A percentile compares a stretch with the other conserved stretches of the same genome.
Conservation (phyloP, 805 yeast genomes). For the Wickerhamomyces chaumierensis region DNA sequence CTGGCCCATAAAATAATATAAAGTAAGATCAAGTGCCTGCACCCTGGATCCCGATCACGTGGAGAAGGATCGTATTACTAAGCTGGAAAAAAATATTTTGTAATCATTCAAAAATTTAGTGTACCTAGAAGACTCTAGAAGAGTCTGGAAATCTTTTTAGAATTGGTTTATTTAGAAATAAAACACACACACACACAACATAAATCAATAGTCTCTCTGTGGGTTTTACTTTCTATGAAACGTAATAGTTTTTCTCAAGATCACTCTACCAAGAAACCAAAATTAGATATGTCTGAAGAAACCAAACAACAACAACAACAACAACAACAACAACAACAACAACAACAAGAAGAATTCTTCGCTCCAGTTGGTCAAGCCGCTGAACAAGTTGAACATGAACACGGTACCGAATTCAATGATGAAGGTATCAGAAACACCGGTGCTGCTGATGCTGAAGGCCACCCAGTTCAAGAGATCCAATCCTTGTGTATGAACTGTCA, state of each 20-base stretch:
- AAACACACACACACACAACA: no score
- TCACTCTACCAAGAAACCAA: slow-evolving; percentile 6
- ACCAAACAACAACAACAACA: slow-evolving; percentile 2
- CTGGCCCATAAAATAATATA: no score
- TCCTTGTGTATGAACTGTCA: slow-evolving; percentile 95
- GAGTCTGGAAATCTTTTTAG: no score
- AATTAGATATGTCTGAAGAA: slow-evolving; percentile 6
- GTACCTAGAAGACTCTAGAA: no score
- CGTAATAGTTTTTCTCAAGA: slow-evolving; percentile 1
- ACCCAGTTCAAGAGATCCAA: slow-evolving; percentile 91
- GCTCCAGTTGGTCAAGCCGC: slow-evolving; percentile 53
- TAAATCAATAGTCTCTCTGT: no score
- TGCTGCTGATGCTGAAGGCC: slow-evolving; percentile 75
- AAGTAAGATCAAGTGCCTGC: no score
- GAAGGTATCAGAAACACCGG: slow-evolving; percentile 56
- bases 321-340: slow-evolving; percentile 7
- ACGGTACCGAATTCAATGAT: slow-evolving; percentile 12
- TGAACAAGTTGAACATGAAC: slow-evolving; percentile 28
- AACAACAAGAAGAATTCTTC: slow-evolving; percentile 32
- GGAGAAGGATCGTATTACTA: not conserved
- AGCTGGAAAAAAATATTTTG: not conserved
- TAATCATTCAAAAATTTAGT: no score
- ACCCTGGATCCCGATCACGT: no score
- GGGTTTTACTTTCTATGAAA: not conserved
- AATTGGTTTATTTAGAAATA: no score